Percentiles rank a stretch among this genome's conserved stretches.
Evolutionary conservation across 2,329 filamentous ascomycete genomes (phyloP).

Genomic region (Ophiosphaerella narmari): DNA sequence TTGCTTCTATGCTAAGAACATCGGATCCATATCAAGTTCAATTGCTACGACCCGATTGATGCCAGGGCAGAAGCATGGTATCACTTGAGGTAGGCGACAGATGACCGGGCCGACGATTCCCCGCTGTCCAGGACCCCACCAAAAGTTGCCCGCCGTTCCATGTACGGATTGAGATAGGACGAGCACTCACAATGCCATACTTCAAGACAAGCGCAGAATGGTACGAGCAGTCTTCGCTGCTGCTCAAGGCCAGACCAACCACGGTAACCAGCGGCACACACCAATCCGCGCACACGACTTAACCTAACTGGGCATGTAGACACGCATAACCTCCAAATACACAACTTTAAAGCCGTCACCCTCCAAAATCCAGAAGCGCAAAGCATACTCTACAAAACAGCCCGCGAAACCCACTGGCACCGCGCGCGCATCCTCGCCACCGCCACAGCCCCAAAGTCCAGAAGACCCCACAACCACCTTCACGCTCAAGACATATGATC

Average conservation of each 20-base stretch:
- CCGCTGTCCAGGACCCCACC: conserved; percentile 26
- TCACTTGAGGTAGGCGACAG: neutral
- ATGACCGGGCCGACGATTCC: conserved; percentile 13
- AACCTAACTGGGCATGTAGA: conserved; percentile 57
- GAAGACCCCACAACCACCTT: conserved; percentile 62
- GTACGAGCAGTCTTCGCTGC: conserved; percentile 83
- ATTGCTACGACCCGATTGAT: no score
- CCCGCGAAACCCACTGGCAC: conserved; percentile 30
- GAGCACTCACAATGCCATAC: conserved; percentile 67
- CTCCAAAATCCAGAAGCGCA: conserved; percentile 40
- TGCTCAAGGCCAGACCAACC: conserved; percentile 83
- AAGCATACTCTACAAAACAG: conserved; percentile 38
- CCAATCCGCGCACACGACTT: conserved; percentile 10
- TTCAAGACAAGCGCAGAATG: conserved; percentile 85
- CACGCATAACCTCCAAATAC: conserved; percentile 92
- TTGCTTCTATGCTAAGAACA: neutral
- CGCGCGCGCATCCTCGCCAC: conserved; percentile 33
- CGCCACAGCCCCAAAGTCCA: conserved; percentile 29
- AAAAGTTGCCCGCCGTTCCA: conserved; percentile 30
- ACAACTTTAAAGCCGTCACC: conserved; percentile 61
- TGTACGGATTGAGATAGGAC: neutral
- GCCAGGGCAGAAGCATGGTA: no score
- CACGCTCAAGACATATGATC: conserved; percentile 87
- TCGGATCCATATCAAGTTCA: neutral
- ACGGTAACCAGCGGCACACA: conserved; percentile 63